phyloP scores from a whole-genome alignment of 2,329 filamentous ascomycete species.

The Lasiodiplodia citricola region DNA sequence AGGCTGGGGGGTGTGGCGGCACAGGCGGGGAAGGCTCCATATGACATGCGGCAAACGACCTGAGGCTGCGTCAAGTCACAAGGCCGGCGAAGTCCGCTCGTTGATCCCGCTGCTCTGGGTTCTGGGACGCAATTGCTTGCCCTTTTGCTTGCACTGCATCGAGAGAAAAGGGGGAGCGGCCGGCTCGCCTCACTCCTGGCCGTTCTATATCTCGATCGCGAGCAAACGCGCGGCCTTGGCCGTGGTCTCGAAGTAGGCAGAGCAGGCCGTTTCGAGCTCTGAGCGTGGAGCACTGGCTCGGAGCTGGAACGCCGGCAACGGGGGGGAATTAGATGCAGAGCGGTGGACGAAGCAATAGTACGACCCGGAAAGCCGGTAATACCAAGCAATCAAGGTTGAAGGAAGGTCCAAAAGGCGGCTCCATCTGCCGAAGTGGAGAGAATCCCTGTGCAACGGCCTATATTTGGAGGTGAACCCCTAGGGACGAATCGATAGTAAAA shows the following conservation, averaged over 20 bases:
- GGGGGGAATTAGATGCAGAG: not conserved
- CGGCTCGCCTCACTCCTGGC: conserved; percentile 1
- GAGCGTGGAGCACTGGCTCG: conserved; percentile 6
- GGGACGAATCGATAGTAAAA: conserved; percentile 15
- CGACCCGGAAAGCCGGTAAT: not conserved
- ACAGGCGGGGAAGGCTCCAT: conserved; percentile 17
- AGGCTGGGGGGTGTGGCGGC: not conserved
- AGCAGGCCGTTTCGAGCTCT: conserved; percentile 7
- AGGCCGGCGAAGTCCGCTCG: conserved; percentile 22
- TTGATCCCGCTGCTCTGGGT: conserved; percentile 13
- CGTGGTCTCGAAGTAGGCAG: not conserved
- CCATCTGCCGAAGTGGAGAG: conserved; percentile 16
- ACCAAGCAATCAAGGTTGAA: conserved; percentile 7
- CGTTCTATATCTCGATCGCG: not conserved
- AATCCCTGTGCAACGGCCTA: conserved; percentile 5
- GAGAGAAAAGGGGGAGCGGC: not conserved
- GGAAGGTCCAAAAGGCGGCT: conserved; percentile 2
- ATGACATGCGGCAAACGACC: conserved; percentile 21
- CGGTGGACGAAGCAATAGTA: conserved; percentile 9
- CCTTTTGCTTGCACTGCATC: not conserved
- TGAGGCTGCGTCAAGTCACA: conserved; percentile 18
- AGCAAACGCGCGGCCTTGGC: not conserved
- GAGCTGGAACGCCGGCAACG: conserved; percentile 8
- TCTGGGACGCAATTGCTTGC: not conserved
- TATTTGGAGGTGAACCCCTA: conserved; percentile 16